These are phyloP conservation scores for Durio zibethinus DNA, from an alignment of 345 rosid genomes.

Conservation along the genomic window DNA sequence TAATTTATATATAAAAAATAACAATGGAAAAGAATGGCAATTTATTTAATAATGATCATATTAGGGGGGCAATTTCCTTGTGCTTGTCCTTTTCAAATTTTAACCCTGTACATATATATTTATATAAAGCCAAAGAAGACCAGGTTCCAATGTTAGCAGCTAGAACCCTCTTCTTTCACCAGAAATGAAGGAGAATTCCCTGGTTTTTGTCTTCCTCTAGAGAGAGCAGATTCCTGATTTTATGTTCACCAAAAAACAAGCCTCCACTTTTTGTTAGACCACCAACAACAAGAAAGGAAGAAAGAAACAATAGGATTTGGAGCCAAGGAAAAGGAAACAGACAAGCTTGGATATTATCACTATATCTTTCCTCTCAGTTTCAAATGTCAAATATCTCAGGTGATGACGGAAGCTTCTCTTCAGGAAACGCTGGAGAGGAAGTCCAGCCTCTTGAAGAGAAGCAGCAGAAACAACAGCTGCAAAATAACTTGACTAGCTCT, in stretches of 20 bases:
- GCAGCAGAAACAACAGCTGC: constrained; percentile 19
- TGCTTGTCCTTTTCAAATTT: constrained; percentile 10
- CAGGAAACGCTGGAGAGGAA: constrained; percentile 54
- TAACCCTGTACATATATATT: constrained; percentile 23
- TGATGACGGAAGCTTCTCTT: constrained; percentile 69
- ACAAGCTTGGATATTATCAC: neutral
- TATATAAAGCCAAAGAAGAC: constrained; percentile 55
- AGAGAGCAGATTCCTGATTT: constrained; percentile 33
- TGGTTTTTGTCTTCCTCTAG: constrained; percentile 38
- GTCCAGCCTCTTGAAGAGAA: constrained; percentile 39
- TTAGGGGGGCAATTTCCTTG: constrained; percentile 14
- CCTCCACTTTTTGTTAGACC: constrained; percentile 7
- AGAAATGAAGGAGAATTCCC: constrained; percentile 38
- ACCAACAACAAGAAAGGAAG: constrained; percentile 14
- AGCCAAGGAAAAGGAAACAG: neutral
- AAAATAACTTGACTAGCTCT: constrained; percentile 21
- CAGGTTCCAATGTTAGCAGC: constrained; percentile 32
- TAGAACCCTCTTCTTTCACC: constrained; percentile 13
- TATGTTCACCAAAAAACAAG: constrained; percentile 29
- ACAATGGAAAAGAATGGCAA: neutral
- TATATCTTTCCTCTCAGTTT: neutral
- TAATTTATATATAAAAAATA: neutral
- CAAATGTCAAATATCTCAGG: constrained; percentile 60
- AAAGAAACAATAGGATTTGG: constrained; percentile 15
- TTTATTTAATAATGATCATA: constrained; percentile 4